Evolutionary conservation across 257 asterid species (phyloP).

Genomic region (Linaria vulgaris): DNA sequence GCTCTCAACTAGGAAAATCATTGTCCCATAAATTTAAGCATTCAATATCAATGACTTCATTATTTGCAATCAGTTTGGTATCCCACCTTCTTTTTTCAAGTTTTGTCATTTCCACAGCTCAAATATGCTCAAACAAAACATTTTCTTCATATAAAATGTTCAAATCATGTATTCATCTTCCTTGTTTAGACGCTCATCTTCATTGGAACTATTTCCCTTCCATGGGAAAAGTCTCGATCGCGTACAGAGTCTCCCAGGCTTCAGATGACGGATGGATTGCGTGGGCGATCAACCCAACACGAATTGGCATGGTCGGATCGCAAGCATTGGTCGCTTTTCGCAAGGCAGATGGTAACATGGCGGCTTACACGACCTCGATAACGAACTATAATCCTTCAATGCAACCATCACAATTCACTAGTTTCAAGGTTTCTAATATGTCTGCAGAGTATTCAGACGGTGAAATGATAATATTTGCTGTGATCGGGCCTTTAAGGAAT

Average conservation of each 20-base stretch:
- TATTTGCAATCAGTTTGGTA: conserved; percentile 14
- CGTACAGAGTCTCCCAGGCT: conserved; percentile 41
- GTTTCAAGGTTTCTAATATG: conserved; percentile 37
- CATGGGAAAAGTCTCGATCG: conserved; percentile 33
- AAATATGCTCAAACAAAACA: conserved; percentile 39
- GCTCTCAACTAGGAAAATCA: no score
- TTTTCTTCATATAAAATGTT: conserved; percentile 32
- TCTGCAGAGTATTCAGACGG: conserved; percentile 39
- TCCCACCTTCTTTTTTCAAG: conserved; percentile 20
- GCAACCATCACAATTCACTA: conserved; percentile 25
- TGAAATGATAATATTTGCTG: conserved; percentile 49
- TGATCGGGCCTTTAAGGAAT: conserved; percentile 38
- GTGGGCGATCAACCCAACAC: conserved; percentile 70
- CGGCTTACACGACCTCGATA: conserved; percentile 39
- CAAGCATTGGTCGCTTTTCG: conserved; percentile 59
- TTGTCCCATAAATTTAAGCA: no score
- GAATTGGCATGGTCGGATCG: conserved; percentile 62
- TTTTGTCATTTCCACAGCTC: conserved; percentile 24
- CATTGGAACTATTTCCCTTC: conserved; percentile 47
- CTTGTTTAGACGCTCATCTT: conserved; percentile 38
- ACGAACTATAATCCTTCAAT: conserved; percentile 45
- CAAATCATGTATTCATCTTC: conserved; percentile 39
- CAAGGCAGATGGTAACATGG: conserved; percentile 36
- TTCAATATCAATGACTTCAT: conserved; percentile 27
- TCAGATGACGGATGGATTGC: conserved; percentile 69